Evolutionary conservation across 345 rosid species (phyloP).

Genomic region (Eucalyptus rudis): DNA sequence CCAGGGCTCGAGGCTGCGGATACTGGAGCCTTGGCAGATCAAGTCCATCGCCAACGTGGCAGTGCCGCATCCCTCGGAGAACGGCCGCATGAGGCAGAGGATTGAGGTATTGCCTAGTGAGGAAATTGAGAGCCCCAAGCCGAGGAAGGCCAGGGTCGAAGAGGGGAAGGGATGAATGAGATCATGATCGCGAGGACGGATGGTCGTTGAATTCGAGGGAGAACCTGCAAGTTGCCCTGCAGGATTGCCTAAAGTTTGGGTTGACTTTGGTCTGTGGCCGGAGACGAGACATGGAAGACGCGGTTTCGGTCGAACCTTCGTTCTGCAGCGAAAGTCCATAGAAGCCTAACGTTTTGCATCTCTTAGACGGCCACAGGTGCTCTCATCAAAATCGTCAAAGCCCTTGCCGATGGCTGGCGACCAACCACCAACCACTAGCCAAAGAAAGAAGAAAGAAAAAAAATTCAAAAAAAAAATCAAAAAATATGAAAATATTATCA

Average conservation of each 20-base stretch:
- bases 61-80: conserved; percentile 8
- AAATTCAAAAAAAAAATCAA: too few relatives aligned
- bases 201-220: not conserved
- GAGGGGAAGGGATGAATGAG: not conserved
- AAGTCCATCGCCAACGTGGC: conserved; percentile 33
- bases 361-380: conserved; percentile 95
- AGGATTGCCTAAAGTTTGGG: conserved; percentile 39
- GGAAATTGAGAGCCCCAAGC: not conserved
- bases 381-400: conserved; percentile 44
- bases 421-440: too few relatives aligned
- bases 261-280: conserved; percentile 84
- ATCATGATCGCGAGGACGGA: not conserved
- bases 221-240: not conserved
- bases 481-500: too few relatives aligned
- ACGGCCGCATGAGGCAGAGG: conserved; percentile 30
- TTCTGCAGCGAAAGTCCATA: not conserved
- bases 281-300: conserved; percentile 93
- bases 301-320: conserved; percentile 46
- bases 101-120: not conserved
- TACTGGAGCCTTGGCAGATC: conserved; percentile 46
- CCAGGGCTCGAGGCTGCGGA: conserved; percentile 30
- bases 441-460: too few relatives aligned
- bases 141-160: not conserved
- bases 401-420: too few relatives aligned
- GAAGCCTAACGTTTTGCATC: conserved; percentile 13